Percentiles rank a stretch among this genome's conserved stretches.
Evolutionary conservation across 2,329 filamentous ascomycete genomes (phyloP).

Genomic region (Fusarium heterosporum): DNA sequence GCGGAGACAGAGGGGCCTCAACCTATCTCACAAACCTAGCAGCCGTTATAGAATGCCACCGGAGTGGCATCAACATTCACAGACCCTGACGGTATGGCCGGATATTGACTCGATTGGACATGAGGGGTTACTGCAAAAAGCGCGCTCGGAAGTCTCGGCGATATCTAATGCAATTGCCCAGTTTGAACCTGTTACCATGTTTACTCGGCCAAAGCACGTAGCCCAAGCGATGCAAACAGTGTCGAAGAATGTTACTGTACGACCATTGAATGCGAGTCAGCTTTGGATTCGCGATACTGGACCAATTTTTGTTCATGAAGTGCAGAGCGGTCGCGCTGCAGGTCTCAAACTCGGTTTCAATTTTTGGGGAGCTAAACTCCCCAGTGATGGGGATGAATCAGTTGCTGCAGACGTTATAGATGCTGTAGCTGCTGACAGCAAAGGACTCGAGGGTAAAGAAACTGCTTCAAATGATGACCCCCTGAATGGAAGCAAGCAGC

Average conservation of each 20-base stretch:
- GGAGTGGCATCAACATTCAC: constrained; percentile 29
- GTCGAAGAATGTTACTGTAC: constrained; percentile 8
- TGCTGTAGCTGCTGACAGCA: background rate
- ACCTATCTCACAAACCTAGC: background rate
- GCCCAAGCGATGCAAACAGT: constrained; percentile 5
- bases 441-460: background rate
- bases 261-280: constrained; percentile 22
- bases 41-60: constrained; percentile 18
- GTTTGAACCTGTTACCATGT: constrained; percentile 46
- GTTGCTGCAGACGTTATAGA: constrained; percentile 18
- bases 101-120: constrained; percentile 13
- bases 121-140: background rate
- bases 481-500: background rate
- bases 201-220: constrained; percentile 19
- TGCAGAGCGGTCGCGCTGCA: background rate
- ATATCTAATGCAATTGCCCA: constrained; percentile 43
- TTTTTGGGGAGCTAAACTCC: constrained; percentile 45
- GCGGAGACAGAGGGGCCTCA: background rate
- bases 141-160: constrained; percentile 40
- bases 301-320: constrained; percentile 38
- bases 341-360: constrained; percentile 48
- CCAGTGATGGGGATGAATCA: constrained; percentile 12
- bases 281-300: constrained; percentile 49
- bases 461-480: background rate
- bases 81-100: constrained; percentile 34